Evolutionary conservation across 345 rosid genomes (phyloP), one percentile per base, ranked within the genome.

Genomic region (Sonneratia alba): DNA sequence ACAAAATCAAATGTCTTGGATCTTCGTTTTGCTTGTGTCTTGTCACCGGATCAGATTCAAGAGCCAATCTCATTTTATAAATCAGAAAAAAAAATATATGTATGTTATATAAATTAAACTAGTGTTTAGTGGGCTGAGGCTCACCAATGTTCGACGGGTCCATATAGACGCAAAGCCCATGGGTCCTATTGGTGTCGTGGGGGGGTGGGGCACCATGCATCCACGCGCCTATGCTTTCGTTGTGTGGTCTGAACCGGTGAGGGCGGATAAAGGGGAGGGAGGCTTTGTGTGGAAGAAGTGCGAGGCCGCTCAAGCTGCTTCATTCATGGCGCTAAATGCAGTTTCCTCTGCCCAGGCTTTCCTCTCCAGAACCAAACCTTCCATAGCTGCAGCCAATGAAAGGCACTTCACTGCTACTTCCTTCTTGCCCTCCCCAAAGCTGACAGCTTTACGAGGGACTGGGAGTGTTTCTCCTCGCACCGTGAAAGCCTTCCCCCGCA

Each of bases 1-100:
- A 66, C 71, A 79, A 75, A 67, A 4, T 77, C 77, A 24, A 74
- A 42, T 53, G 34, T 37, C 62, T 66, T 55, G 27, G 48, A 5
- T 59, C 47, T 59, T 71, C 78, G 67, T 24, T 43, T 40, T 32
- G 48, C 72, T 62, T 69, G 70, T 61, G 68, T 57, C 42, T 76
- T 12, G 59, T 38, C 51, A 64, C 75, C 74, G 74, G 70, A 62
- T 36, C 18, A 47, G 71, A 74, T 38, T 53, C 62, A 27, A 73
- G 66, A 37, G 37, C 70, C 74, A 73, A 34, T 79, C 84, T 72
- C 32, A 27, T 27, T 27, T 27, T 27, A 27, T 0, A 27, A 27
- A 27, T 27, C 32, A 27, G 32, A 27, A 27, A 27, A 0, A 27
- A 27, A 0, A 27, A 27, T 27, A 1, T 27, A 27, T 27, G 32